Evolutionary conservation across 306 rosid species (phyloP), one percentile per base, ranked within the genome.

Genomic region (Fragaria nilgerrensis): DNA sequence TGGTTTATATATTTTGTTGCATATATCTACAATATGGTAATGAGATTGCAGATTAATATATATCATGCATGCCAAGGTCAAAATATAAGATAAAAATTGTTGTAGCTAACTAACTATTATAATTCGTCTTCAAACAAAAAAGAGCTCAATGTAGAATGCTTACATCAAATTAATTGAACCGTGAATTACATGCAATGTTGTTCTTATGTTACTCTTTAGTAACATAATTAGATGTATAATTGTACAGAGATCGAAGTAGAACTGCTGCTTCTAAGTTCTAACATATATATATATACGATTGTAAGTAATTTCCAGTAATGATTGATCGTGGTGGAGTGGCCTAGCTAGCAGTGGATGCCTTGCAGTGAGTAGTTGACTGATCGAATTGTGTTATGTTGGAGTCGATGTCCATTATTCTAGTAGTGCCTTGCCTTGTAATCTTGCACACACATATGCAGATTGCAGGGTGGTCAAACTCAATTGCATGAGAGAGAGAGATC

Each of bases 1-100:
- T 5, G 48, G 27, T 74, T 20, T 23, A 53, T 7, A 53, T 23
- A 73, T 14, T 39, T 37, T 55, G 39, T 17, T 16, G n/a, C 29
- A 16, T 32, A 41, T 25, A 41, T 19, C 70, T 36, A 9, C 10
- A 20, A 14, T 45, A 10, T 23, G 5, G 27, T 17, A n/a, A 7
- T 56, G 67, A 56, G 34, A 8, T 13, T 8, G 67, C 14, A 53
- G 61, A 27, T 61, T 27, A 14, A 61, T 61, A 61, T 61, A 61
- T 61, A 61, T 61, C 27, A 61, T 52, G 63, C 27, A 43, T 68
- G 48, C 47, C 36, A 74, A 29, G 20, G 70, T 66, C 59, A 43
- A 66, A 55, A 55, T 70, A 25, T 39, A 62, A 39, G 47, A 41
- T 41, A 4, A 13, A 32, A 2, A 13, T 34, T 13, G 41, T 69